Evolutionary conservation across 2,329 filamentous ascomycete genomes (phyloP).

Genomic region (Diaporthe batatas): DNA sequence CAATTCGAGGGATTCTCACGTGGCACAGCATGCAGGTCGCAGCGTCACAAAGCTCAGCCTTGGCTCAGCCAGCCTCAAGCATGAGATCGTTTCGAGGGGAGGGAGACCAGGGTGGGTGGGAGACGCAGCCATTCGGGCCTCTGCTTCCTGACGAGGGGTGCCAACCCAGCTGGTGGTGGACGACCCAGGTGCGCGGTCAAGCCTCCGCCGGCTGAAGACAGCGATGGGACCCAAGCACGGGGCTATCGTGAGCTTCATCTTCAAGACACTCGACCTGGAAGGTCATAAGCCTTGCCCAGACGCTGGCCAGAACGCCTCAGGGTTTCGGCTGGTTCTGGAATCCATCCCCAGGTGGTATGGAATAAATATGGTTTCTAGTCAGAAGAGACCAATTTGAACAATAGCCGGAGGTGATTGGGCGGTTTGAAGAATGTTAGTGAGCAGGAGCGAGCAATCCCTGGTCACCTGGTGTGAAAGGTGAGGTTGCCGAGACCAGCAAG

Average conservation of each 20-base stretch:
- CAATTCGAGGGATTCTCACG: background rate
- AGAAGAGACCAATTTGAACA: background rate
- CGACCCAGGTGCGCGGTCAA: slow-evolving; percentile 15
- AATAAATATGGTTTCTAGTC: background rate
- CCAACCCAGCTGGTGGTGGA: background rate
- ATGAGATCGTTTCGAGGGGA: background rate
- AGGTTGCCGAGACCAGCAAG: slow-evolving; percentile 2
- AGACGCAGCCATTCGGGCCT: background rate
- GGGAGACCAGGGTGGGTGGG: background rate
- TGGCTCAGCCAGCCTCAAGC: slow-evolving; percentile 24
- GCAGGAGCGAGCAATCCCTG: background rate
- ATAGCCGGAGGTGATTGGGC: background rate
- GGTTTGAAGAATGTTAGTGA: background rate
- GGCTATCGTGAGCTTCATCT: slow-evolving; percentile 10
- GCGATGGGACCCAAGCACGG: slow-evolving; percentile 8
- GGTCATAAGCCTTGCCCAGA: slow-evolving; percentile 28
- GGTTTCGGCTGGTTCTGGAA: slow-evolving; percentile 14
- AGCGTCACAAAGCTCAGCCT: slow-evolving; percentile 17
- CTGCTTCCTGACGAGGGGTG: background rate
- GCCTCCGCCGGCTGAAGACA: background rate
- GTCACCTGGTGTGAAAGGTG: background rate
- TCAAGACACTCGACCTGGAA: slow-evolving; percentile 22
- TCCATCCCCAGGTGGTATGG: background rate
- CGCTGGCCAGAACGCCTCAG: slow-evolving; percentile 3
- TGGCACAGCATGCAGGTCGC: slow-evolving; percentile 19